A percentile compares a stretch with the other conserved stretches of the same genome.
Conservation (phyloP, 805 yeast species). For the Candida koratica region DNA sequence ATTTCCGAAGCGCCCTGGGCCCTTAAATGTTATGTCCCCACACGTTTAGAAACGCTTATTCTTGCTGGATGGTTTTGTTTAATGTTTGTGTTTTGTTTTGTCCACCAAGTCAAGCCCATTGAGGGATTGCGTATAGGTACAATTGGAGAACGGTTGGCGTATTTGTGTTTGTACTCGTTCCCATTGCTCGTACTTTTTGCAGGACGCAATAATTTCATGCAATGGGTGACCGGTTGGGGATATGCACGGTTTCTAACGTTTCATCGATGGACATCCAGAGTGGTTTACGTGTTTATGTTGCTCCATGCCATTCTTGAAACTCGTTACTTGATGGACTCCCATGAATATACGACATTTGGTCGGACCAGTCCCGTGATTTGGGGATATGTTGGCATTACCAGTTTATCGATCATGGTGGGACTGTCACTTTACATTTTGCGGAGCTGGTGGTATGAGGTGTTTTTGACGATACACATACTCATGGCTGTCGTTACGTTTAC, state of each 20-base stretch:
- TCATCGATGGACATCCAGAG: conserved; percentile 66
- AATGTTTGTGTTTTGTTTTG: conserved; percentile 25
- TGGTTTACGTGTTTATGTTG: conserved; percentile 43
- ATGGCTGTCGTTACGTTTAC: conserved; percentile 38
- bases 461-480: conserved; percentile 31
- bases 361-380: conserved; percentile 25
- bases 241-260: conserved; percentile 56
- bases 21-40: conserved; percentile 38
- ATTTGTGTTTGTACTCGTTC: conserved; percentile 47
- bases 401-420: conserved; percentile 25
- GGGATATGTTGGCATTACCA: conserved; percentile 38
- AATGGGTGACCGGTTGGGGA: conserved; percentile 57
- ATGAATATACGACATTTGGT: conserved; percentile 32
- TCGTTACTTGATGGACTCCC: conserved; percentile 9
- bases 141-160: conserved; percentile 45
- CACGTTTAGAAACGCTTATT: conserved; percentile 47
- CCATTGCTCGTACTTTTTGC: conserved; percentile 66
- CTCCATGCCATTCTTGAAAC: conserved; percentile 61
- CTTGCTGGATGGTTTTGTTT: conserved; percentile 37
- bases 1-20: conserved; percentile 14
- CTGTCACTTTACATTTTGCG: conserved; percentile 32
- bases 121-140: conserved; percentile 22
- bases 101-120: conserved; percentile 21
- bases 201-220: conserved; percentile 70
- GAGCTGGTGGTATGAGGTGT: conserved; percentile 34